A percentile compares a stretch with the other conserved stretches of the same genome.
Conservation (phyloP, 129 eudicot genomes). For the Lactuca saligna region DNA sequence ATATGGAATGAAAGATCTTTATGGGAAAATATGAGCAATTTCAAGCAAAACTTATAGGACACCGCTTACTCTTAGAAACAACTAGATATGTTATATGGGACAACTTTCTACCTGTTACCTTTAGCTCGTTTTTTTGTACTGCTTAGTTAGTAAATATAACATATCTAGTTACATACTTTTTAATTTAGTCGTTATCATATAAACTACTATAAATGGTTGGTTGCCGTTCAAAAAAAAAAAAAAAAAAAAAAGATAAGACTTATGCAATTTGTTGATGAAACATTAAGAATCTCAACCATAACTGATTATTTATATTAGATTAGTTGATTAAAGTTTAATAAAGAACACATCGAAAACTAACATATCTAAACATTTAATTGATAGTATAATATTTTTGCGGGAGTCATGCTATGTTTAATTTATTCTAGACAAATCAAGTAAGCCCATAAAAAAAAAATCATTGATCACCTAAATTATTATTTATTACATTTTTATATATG, state of each 20-base stretch:
- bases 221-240: too few species aligned
- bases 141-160: too few species aligned
- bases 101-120: too few species aligned
- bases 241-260: background rate
- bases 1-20: too few species aligned
- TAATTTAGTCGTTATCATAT: background rate
- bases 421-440: background rate
- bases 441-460: constrained; percentile 6
- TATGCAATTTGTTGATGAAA: background rate
- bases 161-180: too few species aligned
- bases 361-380: background rate
- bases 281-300: background rate
- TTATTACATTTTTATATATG: background rate
- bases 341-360: background rate
- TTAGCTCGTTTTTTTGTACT: too few species aligned
- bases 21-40: too few species aligned
- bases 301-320: too few species aligned
- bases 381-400: background rate
- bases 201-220: background rate
- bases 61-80: too few species aligned
- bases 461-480: constrained; percentile 1
- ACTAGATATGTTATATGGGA: too few species aligned
- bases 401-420: background rate
- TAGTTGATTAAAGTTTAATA: background rate
- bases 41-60: too few species aligned